phyloP scores from a whole-genome alignment of 2,329 filamentous ascomycete genomes.

The Trichoderma pleuroti region DNA sequence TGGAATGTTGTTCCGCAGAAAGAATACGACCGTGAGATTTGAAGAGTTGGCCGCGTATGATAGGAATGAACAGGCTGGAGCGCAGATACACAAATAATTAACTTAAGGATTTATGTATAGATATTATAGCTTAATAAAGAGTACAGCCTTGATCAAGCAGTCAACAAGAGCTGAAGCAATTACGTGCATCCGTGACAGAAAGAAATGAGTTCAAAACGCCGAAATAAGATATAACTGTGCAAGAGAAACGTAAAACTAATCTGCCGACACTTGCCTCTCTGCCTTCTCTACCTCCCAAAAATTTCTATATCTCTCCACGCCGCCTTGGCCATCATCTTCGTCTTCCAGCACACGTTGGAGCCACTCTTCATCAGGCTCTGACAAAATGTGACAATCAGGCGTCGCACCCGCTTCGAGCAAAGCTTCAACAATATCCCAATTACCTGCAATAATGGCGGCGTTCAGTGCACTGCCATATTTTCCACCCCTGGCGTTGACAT shows the following conservation, averaged over 20 bases:
- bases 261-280: not conserved
- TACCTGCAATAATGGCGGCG: constrained; percentile 6
- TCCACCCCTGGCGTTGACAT: constrained; percentile 9
- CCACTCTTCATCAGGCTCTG: not conserved
- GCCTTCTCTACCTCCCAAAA: not conserved
- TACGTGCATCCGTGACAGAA: not conserved
- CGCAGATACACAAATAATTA: not conserved
- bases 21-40: not conserved
- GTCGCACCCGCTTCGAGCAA: constrained; percentile 16
- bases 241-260: not conserved
- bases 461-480: constrained; percentile 14
- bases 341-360: not conserved
- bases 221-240: too few species aligned
- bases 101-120: not conserved
- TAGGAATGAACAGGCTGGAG: not conserved
- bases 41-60: not conserved
- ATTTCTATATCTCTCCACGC: not conserved
- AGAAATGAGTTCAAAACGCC: not conserved
- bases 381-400: constrained; percentile 3
- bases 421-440: constrained; percentile 9
- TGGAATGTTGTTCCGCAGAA: not conserved
- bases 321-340: not conserved
- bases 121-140: not conserved
- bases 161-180: not conserved
- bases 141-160: not conserved